Base-by-base conservation (phyloP, 1,139 yeast species). In the Debaryomyces udenii region DNA sequence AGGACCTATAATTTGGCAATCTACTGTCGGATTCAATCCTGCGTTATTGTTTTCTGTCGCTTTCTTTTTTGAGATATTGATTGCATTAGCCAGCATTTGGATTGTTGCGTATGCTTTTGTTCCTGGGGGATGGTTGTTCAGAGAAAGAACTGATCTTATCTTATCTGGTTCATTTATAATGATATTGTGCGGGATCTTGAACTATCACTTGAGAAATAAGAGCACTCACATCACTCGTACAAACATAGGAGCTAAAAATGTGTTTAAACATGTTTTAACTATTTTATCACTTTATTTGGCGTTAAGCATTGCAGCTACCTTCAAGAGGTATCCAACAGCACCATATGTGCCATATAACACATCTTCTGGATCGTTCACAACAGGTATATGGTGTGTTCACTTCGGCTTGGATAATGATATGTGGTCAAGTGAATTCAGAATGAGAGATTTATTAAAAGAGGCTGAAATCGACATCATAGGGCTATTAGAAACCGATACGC, bases 341-440 rank as follows among this genome's bases (percentile, higher is more conserved):
- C 74, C 75, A 11, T 87, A 87, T 34, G 64, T 65, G 43, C 98
- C 98, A 17, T 83, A 81, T 57, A 93, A 91, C 56, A 83, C 86
- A 17, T 83, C 83, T 9, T 79, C 90, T 9, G 77, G 81, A 53
- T 64, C 89, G 3, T 80, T 93, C 56, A 90, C 96, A 2, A 91
- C 97, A 0, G 99, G 97, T 57, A 91, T 93, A 49, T 93, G 99
- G 99, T 93, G 99, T 28, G 84, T 93, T 48, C 99, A 93, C 66
- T 93, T 93, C 59, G 99, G 97, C 15, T 75, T 93, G 41, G 99
- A 93, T 61, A 93, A 93, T 61, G 96, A 91, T 61, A 86, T 93
- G 95, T 93, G 99, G 99, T 94, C 96, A 0, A 82, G 93, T 51
- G 98, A 93, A 66, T 82, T 80, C 31, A 78, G 98, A 53, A 91